Percentiles rank a stretch among this genome's conserved stretches.
Evolutionary conservation across 2,329 filamentous ascomycete genomes (phyloP).

Genomic region (Phialophora verrucosa): DNA sequence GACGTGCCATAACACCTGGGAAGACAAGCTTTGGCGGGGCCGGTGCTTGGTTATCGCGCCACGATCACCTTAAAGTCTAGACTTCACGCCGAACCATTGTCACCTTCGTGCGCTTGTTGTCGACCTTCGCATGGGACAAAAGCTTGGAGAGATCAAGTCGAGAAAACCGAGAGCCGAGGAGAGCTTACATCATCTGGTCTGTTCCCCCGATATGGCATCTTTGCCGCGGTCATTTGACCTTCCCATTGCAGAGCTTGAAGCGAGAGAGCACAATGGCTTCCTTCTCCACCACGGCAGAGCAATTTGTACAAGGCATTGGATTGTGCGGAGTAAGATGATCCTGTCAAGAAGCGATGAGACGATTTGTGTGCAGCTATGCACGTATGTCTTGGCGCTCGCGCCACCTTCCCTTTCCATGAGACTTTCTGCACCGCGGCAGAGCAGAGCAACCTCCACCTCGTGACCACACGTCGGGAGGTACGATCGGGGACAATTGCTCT

Average conservation of each 20-base stretch:
- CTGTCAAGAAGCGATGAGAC: no score
- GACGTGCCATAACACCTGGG: background rate
- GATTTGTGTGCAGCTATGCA: no score
- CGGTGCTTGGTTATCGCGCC: background rate
- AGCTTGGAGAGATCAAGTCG: background rate
- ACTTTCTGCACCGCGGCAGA: background rate
- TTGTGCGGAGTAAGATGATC: no score
- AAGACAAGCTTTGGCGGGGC: background rate
- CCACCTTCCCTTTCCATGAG: no score
- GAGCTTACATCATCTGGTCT: background rate
- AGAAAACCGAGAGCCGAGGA: background rate
- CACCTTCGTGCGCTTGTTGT: background rate
- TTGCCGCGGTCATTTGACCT: background rate
- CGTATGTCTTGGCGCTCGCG: no score
- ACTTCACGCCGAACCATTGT: background rate
- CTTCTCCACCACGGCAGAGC: background rate
- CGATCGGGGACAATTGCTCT: background rate
- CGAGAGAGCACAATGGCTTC: background rate
- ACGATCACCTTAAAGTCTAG: background rate
- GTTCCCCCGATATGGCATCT: conserved; percentile 4
- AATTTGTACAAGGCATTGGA: no score
- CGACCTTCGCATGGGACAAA: background rate
- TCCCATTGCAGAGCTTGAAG: background rate
- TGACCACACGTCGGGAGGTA: background rate
- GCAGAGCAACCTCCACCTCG: background rate